Evolutionary conservation across 1,284 basidiomycete species (phyloP), one percentile per base, ranked within the genome.

Genomic region (Apiotrichum domesticum): DNA sequence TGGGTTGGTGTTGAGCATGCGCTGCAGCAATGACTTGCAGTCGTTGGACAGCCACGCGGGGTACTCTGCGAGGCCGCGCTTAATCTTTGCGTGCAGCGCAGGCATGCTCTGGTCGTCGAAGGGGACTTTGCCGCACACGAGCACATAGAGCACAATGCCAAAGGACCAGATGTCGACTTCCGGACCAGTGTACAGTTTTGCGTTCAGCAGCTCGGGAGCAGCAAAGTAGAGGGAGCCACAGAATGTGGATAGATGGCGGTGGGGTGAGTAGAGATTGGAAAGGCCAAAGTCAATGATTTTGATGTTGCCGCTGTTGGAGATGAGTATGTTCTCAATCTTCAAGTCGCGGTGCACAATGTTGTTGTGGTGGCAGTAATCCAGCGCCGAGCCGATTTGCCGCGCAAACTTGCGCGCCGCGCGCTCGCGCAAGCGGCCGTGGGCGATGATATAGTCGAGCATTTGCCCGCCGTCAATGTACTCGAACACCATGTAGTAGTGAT

Each of bases 91-190:
- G 73, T 98, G 96, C 51, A 98, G 79, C 0, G 94, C 95, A 2
- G 95, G 96, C 95, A 98, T 98, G 71, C 88, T 93, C 77, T 98
- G 93, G 74, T 99, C 96, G 72, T 99, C 95, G 71, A 98, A 98
- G 0, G 95, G 95, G 1, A 98, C 95, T 78, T 96, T 98, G 52
- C 95, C 96, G 73, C 94, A 98, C 0, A 98, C 93, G 48, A 98
- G 82, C 11, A 97, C 94, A 70, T 98, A 98, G 9, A 98, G 83
- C 7, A 98, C 95, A 59, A 98, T 94, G 6, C 96, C 95, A 65
- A 98, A 98, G 69, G 90, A 95, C 95, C 96, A 98, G 0, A 98
- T 87, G 70, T 98, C 96, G 56, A 98, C 95, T 74, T 98, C 95
- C 9, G 95, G 95, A 0, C 95, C 95, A 0, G 90, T 93, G 75